Conservation (phyloP, 2,329 filamentous ascomycete genomes). For the Pezicula radicicola region DNA sequence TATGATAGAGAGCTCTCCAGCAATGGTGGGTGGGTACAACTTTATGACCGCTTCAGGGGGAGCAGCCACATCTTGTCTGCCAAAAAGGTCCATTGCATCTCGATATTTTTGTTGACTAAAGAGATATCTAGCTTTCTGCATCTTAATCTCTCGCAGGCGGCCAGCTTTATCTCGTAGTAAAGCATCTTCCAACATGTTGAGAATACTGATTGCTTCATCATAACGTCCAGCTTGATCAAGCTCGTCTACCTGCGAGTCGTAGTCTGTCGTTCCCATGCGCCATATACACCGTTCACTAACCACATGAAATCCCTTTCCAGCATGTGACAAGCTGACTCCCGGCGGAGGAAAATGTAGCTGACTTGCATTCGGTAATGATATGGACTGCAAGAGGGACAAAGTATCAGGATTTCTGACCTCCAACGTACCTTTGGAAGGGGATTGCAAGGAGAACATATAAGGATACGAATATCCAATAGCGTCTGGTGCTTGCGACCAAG, state of each 20-base stretch:
- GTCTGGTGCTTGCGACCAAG: slow-evolving; percentile 85
- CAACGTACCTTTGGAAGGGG: slow-evolving; percentile 76
- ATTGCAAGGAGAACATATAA: slow-evolving; percentile 84
- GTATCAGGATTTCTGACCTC: slow-evolving; percentile 94
- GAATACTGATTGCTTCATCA: slow-evolving; percentile 88
- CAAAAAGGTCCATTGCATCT: slow-evolving; percentile 85
- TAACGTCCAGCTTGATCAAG: slow-evolving; percentile 71
- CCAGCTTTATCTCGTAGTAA: slow-evolving; percentile 79
- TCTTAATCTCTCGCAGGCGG: slow-evolving; percentile 81
- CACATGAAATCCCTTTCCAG: slow-evolving; percentile 92
- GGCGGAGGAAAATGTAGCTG: slow-evolving; percentile 90
- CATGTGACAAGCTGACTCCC: slow-evolving; percentile 90
- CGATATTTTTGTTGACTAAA: slow-evolving; percentile 83
- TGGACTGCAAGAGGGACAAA: slow-evolving; percentile 81
- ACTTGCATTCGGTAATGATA: slow-evolving; percentile 76
- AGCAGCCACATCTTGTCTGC: slow-evolving; percentile 56
- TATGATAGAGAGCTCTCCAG: slow-evolving; percentile 72
- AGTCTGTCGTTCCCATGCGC: slow-evolving; percentile 93
- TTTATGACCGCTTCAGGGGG: slow-evolving; percentile 85
- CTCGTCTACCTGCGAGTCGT: slow-evolving; percentile 84
- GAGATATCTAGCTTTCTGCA: slow-evolving; percentile 82
- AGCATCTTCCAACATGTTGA: slow-evolving; percentile 89
- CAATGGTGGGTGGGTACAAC: slow-evolving; percentile 79
- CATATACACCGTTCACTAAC: slow-evolving; percentile 88
- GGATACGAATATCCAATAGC: slow-evolving; percentile 95